Evolutionary conservation across 1,284 basidiomycete species (phyloP), one percentile per base, ranked within the genome.

Genomic region (Pyrrhoderma lamaoense): DNA sequence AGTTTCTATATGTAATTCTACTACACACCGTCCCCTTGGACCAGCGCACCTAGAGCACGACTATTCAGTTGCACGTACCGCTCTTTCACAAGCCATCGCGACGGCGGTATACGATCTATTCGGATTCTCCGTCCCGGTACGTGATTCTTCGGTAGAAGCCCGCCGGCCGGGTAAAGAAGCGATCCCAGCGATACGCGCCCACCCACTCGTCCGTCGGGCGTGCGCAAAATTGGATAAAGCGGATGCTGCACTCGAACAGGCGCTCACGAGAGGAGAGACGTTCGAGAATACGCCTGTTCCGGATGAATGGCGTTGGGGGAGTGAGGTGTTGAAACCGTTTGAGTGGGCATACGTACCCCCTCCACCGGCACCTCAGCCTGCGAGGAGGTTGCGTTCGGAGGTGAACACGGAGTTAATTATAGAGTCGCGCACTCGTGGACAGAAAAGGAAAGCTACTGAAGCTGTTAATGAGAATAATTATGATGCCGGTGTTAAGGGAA

Each of bases 231-330:
- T 49, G 19, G 39, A 49, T 34, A n/a, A 31, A 16, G 51, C 54
- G 8, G 54, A 56, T 34, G 21, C 27, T 3, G 54, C 54, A 9
- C 46, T 56, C 8, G 54, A 56, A 35, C 46, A 49, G 5, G 54
- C 54, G 16, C 19, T 56, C 3, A 19, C 16, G 2, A 40, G 46
- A 5, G 54, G 46, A 9, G 42, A 56, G 38, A 56, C 40, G 16
- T 56, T 50, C 50, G 54, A 52, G 3, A 56, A 52, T 35, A 53
- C 54, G 8, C 45, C 45, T 5, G 45, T 56, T 9, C 54, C 54
- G 16, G 38, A 22, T 16, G 21, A 22, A 14, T 40, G 38, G 38
- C 5, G 38, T 5, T 42, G 51, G 38, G 14, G 47, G 40, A 21
- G 19, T 35, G 19, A 27, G 49, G 43, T 42, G 34, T 13, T 51